These are phyloP conservation scores for Citrus hindsii DNA, from an alignment of 345 rosid genomes.

Conservation along the genomic window DNA sequence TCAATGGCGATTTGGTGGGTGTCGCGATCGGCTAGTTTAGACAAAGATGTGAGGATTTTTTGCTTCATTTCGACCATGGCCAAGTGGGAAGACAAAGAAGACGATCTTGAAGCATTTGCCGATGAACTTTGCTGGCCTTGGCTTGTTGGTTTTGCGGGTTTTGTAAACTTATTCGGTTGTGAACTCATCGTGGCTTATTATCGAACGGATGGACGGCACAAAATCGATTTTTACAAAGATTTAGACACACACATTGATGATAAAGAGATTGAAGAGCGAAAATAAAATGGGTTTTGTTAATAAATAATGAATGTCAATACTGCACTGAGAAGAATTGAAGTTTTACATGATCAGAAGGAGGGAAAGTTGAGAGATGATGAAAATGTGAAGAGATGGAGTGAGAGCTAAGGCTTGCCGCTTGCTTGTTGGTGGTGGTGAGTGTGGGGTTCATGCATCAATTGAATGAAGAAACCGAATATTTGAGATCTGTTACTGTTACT, in stretches of 20 bases:
- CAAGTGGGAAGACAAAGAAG: slow-evolving; percentile 72
- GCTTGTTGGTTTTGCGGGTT: slow-evolving; percentile 14
- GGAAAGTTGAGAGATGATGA: background rate
- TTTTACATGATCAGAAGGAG: background rate
- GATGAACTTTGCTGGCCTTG: slow-evolving; percentile 26
- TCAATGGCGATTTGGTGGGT: slow-evolving; percentile 92
- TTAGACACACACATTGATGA: background rate
- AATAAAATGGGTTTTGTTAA: background rate
- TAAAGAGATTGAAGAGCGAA: background rate
- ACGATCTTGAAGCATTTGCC: slow-evolving; percentile 30
- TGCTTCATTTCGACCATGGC: slow-evolving; percentile 98
- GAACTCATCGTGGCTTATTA: slow-evolving; percentile 41
- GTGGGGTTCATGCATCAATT: background rate
- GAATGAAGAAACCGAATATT: background rate
- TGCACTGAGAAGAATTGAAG: background rate
- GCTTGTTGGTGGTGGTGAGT: background rate
- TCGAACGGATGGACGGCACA: background rate
- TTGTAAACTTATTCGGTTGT: slow-evolving; percentile 38
- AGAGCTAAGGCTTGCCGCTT: slow-evolving; percentile 3
- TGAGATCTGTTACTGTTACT: slow-evolving; percentile 1
- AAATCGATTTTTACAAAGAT: background rate
- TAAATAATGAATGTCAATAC: background rate
- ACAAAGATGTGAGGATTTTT: slow-evolving; percentile 72
- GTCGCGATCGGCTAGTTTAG: slow-evolving; percentile 93
- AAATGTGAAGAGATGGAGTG: slow-evolving; percentile 4